These are phyloP conservation scores for Citrus reticulata DNA, from an alignment of 345 rosid genomes.

Conservation along the genomic window DNA sequence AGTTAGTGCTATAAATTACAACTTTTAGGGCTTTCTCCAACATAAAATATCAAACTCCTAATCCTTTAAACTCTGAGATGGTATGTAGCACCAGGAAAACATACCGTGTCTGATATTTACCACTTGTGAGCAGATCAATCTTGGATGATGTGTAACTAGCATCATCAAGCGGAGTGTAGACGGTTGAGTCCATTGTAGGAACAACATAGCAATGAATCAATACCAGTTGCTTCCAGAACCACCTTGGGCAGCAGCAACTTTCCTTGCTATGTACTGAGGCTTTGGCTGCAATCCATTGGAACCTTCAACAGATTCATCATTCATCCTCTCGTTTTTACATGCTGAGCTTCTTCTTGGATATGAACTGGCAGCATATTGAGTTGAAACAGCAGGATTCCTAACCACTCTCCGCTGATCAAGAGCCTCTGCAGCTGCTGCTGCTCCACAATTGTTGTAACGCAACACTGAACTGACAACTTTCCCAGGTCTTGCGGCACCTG, in stretches of 20 bases:
- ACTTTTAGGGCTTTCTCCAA: slow-evolving; percentile 10
- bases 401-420: slow-evolving; percentile 69
- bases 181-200: neutral
- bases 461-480: slow-evolving; percentile 81
- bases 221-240: slow-evolving; percentile 75
- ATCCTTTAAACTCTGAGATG: neutral
- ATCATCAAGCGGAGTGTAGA: neutral
- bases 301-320: slow-evolving; percentile 64
- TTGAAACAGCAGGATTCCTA: slow-evolving; percentile 56
- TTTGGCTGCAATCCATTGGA: slow-evolving; percentile 71
- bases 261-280: slow-evolving; percentile 71
- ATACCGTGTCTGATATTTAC: slow-evolving; percentile 3
- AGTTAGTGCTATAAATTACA: slow-evolving; percentile 27
- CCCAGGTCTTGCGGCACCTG: slow-evolving; percentile 78
- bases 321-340: slow-evolving; percentile 66
- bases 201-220: slow-evolving; percentile 20
- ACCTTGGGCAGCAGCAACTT: slow-evolving; percentile 84
- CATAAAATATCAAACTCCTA: neutral
- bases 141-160: neutral
- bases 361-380: slow-evolving; percentile 49
- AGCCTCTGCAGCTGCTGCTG: slow-evolving; percentile 56
- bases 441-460: slow-evolving; percentile 81
- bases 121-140: slow-evolving; percentile 8
- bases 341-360: slow-evolving; percentile 64
- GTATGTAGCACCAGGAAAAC: neutral